These are phyloP conservation scores for Syncephalastrum sp. DNA, from an alignment of 371 early-diverging fungal genomes.

Conservation along the genomic window DNA sequence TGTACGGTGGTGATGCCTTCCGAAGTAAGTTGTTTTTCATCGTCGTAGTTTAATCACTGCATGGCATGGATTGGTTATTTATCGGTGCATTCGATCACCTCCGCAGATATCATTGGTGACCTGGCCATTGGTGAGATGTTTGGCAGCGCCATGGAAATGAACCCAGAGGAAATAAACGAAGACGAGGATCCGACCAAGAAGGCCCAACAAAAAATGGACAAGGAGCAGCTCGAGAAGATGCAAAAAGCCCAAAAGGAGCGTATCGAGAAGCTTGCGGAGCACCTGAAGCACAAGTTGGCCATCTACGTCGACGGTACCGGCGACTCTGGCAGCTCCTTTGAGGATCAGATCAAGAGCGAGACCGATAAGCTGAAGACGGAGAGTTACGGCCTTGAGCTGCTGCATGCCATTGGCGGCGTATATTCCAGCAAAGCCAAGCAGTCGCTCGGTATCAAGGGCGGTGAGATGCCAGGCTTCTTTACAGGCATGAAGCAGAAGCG, in stretches of 20 bases:
- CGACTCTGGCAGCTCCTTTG: slow-evolving; percentile 59
- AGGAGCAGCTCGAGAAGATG: slow-evolving; percentile 62
- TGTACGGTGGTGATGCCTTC: slow-evolving; percentile 95
- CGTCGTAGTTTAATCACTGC: neutral
- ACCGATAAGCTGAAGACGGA: slow-evolving; percentile 87
- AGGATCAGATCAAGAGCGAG: slow-evolving; percentile 70
- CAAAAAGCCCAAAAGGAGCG: slow-evolving; percentile 62
- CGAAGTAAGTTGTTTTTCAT: slow-evolving; percentile 23
- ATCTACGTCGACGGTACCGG: slow-evolving; percentile 68
- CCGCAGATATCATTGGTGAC: slow-evolving; percentile 47
- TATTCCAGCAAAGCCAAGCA: slow-evolving; percentile 87
- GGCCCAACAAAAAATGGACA: slow-evolving; percentile 30
- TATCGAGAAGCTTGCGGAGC: slow-evolving; percentile 75
- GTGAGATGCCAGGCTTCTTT: slow-evolving; percentile 64
- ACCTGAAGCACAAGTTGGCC: slow-evolving; percentile 73
- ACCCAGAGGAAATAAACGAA: slow-evolving; percentile 11
- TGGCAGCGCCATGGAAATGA: slow-evolving; percentile 32
- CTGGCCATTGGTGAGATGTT: slow-evolving; percentile 46
- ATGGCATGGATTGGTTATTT: neutral
- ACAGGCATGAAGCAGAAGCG: slow-evolving; percentile 73
- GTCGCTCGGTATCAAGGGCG: slow-evolving; percentile 62
- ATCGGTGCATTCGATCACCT: neutral
- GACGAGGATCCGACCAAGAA: slow-evolving; percentile 10
- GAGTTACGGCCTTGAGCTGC: slow-evolving; percentile 88
- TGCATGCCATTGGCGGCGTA: slow-evolving; percentile 89